These are phyloP conservation scores for Phytophthora sojae DNA, from an alignment of 352 stramenopile species.

Conservation along the genomic window DNA sequence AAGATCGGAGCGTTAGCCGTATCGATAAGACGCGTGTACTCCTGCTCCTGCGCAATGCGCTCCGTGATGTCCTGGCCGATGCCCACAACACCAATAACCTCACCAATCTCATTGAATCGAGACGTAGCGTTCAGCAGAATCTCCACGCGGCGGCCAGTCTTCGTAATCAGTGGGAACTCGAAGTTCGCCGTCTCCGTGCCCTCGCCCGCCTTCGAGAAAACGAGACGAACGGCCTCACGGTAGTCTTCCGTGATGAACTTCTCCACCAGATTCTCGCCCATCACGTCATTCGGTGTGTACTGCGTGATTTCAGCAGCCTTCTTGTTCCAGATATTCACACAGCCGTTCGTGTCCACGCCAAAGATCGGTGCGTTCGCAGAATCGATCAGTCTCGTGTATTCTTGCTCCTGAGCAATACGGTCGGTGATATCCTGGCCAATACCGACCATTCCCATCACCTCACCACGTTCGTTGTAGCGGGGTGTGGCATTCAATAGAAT, in stretches of 20 bases:
- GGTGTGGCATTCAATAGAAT: constrained; percentile 55
- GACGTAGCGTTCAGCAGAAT: constrained; percentile 30
- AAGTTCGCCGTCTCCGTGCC: constrained; percentile 27
- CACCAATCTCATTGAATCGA: constrained; percentile 18
- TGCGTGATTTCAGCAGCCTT: constrained; percentile 52
- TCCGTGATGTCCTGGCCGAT: constrained; percentile 80
- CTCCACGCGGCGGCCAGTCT: constrained; percentile 15
- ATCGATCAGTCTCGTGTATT: constrained; percentile 70
- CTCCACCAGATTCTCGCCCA: constrained; percentile 40
- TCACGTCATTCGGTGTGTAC: constrained; percentile 50
- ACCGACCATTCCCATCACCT: constrained; percentile 63
- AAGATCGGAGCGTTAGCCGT: constrained; percentile 73
- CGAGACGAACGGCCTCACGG: constrained; percentile 14
- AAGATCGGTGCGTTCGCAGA: constrained; percentile 73
- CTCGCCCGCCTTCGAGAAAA: constrained; percentile 21
- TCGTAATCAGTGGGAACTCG: constrained; percentile 29
- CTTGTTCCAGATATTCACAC: constrained; percentile 74
- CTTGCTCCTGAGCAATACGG: constrained; percentile 85
- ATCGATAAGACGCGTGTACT: constrained; percentile 70
- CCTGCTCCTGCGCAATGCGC: constrained; percentile 76
- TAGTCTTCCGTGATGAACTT: constrained; percentile 26
- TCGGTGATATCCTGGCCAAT: constrained; percentile 82
- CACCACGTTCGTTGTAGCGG: constrained; percentile 47
- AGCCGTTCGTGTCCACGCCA: constrained; percentile 65
- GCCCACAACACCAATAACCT: constrained; percentile 25